Evolutionary conservation across 177 flowering plant species (phyloP).

Genomic region (Telopea speciosissima): DNA sequence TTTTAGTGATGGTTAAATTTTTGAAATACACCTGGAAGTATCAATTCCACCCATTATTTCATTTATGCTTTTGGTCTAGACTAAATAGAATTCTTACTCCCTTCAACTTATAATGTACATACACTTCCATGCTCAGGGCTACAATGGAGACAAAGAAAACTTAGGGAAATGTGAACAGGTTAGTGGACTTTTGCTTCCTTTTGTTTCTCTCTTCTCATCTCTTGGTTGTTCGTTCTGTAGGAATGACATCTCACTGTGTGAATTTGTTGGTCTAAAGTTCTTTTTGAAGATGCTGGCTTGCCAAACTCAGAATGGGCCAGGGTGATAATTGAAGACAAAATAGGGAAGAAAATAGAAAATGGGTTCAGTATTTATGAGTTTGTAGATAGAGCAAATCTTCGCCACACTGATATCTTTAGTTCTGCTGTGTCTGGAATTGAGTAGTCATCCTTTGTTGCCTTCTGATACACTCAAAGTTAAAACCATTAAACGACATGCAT

Average conservation of each 20-base stretch:
- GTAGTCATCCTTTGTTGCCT: background rate
- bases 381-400: background rate
- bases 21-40: background rate
- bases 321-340: background rate
- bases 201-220: background rate
- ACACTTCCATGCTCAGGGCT: conserved; percentile 47
- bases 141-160: conserved; percentile 70
- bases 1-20: background rate
- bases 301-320: too few species aligned
- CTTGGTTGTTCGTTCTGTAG: too few species aligned
- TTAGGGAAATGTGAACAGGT: conserved; percentile 97
- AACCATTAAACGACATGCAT: background rate
- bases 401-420: background rate
- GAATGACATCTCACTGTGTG: too few species aligned
- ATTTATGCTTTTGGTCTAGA: background rate
- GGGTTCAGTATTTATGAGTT: background rate
- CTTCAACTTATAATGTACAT: conserved; percentile 4
- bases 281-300: too few species aligned
- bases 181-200: conserved; percentile 9
- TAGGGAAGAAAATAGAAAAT: background rate
- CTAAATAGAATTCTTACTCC: conserved; percentile 1
- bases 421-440: background rate
- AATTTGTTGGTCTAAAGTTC: too few species aligned
- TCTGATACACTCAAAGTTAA: background rate
- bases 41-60: background rate